These are phyloP conservation scores for Trifolium pratense DNA, from an alignment of 306 rosid species.

Conservation along the genomic window DNA sequence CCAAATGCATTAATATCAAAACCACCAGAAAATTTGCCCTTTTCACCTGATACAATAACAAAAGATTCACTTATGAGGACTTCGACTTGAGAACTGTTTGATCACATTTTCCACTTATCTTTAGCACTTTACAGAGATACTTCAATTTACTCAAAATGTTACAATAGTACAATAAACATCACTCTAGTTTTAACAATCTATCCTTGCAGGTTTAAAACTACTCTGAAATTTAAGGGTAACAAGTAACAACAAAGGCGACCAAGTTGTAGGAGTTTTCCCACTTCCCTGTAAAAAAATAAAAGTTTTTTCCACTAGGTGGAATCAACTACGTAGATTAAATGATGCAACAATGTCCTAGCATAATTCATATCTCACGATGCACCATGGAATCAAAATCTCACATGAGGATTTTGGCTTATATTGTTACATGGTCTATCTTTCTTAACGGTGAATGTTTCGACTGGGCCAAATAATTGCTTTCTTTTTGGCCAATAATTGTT, in stretches of 20 bases:
- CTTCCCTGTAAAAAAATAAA: not conserved
- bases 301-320: not conserved
- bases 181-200: not conserved
- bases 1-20: slow-evolving; percentile 86
- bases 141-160: slow-evolving; percentile 17
- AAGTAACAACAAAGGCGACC: not conserved
- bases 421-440: not conserved
- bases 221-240: not conserved
- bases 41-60: slow-evolving; percentile 68
- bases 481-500: not conserved
- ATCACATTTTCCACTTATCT: slow-evolving; percentile 3
- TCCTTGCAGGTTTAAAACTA: not conserved
- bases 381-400: not conserved
- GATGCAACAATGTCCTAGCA: not conserved
- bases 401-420: not conserved
- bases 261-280: not conserved
- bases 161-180: slow-evolving; percentile 9
- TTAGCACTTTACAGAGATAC: not conserved
- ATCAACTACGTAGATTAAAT: not conserved
- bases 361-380: not conserved
- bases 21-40: slow-evolving; percentile 91
- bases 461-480: not conserved
- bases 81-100: slow-evolving; percentile 10
- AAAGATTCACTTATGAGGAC: slow-evolving; percentile 23
- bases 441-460: not conserved